Evolutionary conservation across 345 rosid genomes (phyloP), one percentile per base, ranked within the genome.

Genomic region (Rhizophora apiculata): DNA sequence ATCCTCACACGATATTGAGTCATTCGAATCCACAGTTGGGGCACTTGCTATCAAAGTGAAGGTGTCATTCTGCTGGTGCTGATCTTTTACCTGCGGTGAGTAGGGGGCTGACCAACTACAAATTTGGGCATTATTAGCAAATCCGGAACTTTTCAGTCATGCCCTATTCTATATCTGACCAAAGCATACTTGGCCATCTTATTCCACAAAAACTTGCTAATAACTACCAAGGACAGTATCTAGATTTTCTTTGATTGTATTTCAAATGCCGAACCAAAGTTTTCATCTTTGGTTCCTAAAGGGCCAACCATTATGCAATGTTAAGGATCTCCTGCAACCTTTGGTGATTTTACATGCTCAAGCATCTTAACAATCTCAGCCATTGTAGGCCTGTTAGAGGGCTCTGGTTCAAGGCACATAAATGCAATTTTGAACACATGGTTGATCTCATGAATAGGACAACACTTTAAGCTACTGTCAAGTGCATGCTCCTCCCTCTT

Each of bases 401-500:
- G 91, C 46, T 94, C 97, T 13, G 91, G 79, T 78, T 94, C 93
- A 15, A 91, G 96, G 85, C 97, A 88, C 86, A 78, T 70, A 75
- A 85, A 66, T 49, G 97, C 92, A 55, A 87, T 80, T 52, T 75
- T 62, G 63, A 89, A 94, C 31, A 81, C 82, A 63, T 39, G 65
- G 74, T 83, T 83, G 15, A 85, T 82, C 81, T 91, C 93, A 27
- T 84, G 80, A 30, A 81, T 76, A 2, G 93, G 82, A 70, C 82
- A 69, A 66, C 80, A 78, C 70, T 74, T 80, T 70, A 94, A 76
- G 78, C 83, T 73, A 30, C 81, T 72, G 66, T 94, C 96, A 62
- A 88, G 74, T 31, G 87, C 88, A 68, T 83, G 37, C 72, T 86
- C 88, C 74, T 76, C 89, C 78, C 81, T 83, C 81, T 87, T 84